These are phyloP conservation scores for Colletotrichum sp. DNA, from an alignment of 2,329 filamentous ascomycete genomes.

Conservation along the genomic window DNA sequence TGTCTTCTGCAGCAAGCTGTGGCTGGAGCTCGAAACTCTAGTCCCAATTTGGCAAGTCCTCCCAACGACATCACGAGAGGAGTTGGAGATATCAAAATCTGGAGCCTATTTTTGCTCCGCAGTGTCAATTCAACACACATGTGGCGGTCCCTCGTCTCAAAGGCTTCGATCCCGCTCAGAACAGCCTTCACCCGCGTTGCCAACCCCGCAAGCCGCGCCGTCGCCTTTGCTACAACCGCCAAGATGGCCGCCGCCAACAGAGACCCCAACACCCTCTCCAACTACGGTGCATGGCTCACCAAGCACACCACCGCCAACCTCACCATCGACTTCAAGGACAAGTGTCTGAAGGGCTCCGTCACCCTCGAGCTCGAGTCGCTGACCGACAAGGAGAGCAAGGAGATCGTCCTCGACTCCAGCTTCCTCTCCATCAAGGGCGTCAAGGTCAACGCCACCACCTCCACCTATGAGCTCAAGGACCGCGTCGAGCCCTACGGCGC, in stretches of 20 bases:
- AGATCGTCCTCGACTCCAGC: conserved; percentile 89
- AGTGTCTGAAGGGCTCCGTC: conserved; percentile 79
- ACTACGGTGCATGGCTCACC: conserved; percentile 88
- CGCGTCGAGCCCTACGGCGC: conserved; percentile 77
- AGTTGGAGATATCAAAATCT: conserved; percentile 12
- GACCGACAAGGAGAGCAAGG: conserved; percentile 73
- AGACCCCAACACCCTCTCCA: conserved; percentile 90
- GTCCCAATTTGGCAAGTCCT: conserved; percentile 20
- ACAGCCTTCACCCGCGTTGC: neutral
- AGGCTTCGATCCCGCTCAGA: conserved; percentile 18
- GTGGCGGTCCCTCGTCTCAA: conserved; percentile 18
- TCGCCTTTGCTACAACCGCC: conserved; percentile 5
- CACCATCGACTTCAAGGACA: conserved; percentile 82
- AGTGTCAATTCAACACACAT: conserved; percentile 10
- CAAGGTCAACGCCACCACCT: conserved; percentile 68
- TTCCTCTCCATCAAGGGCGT: conserved; percentile 77
- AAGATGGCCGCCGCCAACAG: conserved; percentile 43
- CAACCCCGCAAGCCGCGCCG: neutral
- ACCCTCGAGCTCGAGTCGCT: conserved; percentile 78
- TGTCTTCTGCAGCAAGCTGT: neutral
- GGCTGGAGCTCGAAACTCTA: conserved; percentile 18
- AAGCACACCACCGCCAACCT: conserved; percentile 84
- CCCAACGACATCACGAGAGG: conserved; percentile 17
- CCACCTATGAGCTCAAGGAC: conserved; percentile 72
- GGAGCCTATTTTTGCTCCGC: conserved; percentile 9